Percentiles rank a stretch among this genome's conserved stretches.
These are phyloP conservation scores for Ministeria vibrans DNA, from an alignment of 78 protist genomes.

Conservation along the genomic window DNA sequence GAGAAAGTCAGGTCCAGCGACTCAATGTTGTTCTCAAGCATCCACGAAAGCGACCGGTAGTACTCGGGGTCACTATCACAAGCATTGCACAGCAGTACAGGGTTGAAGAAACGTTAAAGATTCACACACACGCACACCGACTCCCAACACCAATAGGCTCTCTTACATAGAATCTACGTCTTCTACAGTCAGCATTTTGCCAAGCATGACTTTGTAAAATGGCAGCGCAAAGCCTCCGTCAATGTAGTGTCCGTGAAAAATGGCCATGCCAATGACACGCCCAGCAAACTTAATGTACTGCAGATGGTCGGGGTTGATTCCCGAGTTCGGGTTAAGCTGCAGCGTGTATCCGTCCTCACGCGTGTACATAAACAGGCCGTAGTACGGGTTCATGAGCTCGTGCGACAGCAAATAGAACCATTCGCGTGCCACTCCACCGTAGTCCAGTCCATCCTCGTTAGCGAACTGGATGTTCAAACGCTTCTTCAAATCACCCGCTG, in stretches of 20 bases:
- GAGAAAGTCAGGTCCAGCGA: constrained; percentile 35
- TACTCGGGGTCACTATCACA: constrained; percentile 40
- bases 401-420: constrained; percentile 50
- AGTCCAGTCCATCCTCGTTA: constrained; percentile 71
- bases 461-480: constrained; percentile 47
- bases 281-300: constrained; percentile 60
- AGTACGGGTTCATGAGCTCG: constrained; percentile 57
- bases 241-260: constrained; percentile 42
- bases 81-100: no score
- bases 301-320: constrained; percentile 68
- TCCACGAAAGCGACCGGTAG: constrained; percentile 24
- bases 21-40: constrained; percentile 30
- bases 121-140: no score
- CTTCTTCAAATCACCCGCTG: constrained; percentile 24
- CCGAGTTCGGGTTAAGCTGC: constrained; percentile 43
- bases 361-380: constrained; percentile 61
- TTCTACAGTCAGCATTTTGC: constrained; percentile 10
- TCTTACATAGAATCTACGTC: constrained; percentile 45
- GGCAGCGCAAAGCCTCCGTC: constrained; percentile 52
- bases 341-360: constrained; percentile 34
- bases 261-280: constrained; percentile 63
- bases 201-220: constrained; percentile 52
- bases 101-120: no score
- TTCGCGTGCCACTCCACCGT: constrained; percentile 63
- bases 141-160: no score